Percentiles rank a stretch among this genome's conserved stretches.
Conservation (phyloP, 202 grass and related monocot genomes). For the Setaria italica region DNA sequence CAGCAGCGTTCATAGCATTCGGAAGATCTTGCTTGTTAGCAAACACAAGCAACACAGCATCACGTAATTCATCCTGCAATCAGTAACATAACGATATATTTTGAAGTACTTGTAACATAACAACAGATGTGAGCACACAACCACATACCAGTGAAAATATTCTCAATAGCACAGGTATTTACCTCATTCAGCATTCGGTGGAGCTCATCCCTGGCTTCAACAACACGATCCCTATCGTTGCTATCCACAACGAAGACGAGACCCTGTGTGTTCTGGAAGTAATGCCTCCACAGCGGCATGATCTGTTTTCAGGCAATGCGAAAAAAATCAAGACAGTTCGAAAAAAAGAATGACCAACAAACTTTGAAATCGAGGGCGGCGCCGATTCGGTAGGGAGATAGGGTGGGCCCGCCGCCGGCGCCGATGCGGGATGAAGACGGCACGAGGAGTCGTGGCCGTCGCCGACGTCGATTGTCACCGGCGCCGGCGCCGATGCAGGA, state of each 20-base stretch:
- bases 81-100: not conserved
- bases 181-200: constrained; percentile 99
- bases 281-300: constrained; percentile 95
- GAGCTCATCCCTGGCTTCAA: constrained; percentile 98
- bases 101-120: no score
- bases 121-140: not conserved
- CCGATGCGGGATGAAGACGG: no score
- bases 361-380: not conserved
- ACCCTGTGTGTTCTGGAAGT: constrained; percentile 99
- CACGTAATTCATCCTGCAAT: constrained; percentile 83
- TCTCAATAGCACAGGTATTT: constrained; percentile 5
- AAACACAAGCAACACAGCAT: constrained; percentile 92
- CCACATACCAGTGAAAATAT: not conserved
- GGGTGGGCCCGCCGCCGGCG: no score
- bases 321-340: constrained; percentile 5
- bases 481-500: no score
- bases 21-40: constrained; percentile 98
- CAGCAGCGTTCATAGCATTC: constrained; percentile 92
- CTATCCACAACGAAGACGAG: constrained; percentile 99
- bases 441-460: no score
- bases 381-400: no score
- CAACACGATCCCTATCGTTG: constrained; percentile 97
- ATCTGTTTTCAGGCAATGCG: constrained; percentile 72
- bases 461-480: no score
- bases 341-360: not conserved